Evolutionary conservation across 805 yeast genomes (phyloP), one percentile per base, ranked within the genome.

Genomic region (Candida ipomoeae): DNA sequence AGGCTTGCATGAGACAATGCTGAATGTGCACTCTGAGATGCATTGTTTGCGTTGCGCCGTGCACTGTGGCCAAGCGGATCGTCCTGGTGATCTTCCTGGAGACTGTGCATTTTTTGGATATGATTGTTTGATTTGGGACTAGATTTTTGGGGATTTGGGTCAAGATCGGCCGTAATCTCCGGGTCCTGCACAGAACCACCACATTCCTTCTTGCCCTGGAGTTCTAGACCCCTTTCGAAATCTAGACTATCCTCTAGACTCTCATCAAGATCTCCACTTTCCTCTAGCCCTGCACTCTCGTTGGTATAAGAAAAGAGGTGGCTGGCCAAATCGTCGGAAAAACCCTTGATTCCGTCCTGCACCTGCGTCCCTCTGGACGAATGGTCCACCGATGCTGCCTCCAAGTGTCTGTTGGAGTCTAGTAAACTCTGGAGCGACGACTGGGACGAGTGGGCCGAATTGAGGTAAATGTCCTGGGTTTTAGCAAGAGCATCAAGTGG

Each of bases 291-390:
- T 13, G 40, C 20, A 36, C 17, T 21, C 18, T 44, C 46, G 17
- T 44, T 44, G 34, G 46, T 44, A 26, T 23, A 44, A 5, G 40
- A 2, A 17, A 44, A 36, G 36, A 73, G 55, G 50, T 62, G 57
- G 37, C 62, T 69, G 10, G 73, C 75, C 48, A 69, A 46, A 21
- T 65, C 64, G 53, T 73, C 74, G 2, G 75, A 57, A 37, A 73
- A 70, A 1, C 77, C 78, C 50, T 70, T 69, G 35, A 73, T 70
- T 3, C 78, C 78, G 52, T 73, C 77, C 51, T 69, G 69, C 45
- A 73, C 57, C 52, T 68, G 63, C 2, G 73, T 54, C 2, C 75
- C 73, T 31, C 55, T 52, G 13, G 61, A 56, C 17, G 45, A 48
- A 11, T 33, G 49, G 26, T 40, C 53, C 34, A 54, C 51, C 2